A percentile compares a stretch with the other conserved stretches of the same genome.
Conservation (phyloP, 2,329 filamentous ascomycete species). For the Aspergillus amoenus region DNA sequence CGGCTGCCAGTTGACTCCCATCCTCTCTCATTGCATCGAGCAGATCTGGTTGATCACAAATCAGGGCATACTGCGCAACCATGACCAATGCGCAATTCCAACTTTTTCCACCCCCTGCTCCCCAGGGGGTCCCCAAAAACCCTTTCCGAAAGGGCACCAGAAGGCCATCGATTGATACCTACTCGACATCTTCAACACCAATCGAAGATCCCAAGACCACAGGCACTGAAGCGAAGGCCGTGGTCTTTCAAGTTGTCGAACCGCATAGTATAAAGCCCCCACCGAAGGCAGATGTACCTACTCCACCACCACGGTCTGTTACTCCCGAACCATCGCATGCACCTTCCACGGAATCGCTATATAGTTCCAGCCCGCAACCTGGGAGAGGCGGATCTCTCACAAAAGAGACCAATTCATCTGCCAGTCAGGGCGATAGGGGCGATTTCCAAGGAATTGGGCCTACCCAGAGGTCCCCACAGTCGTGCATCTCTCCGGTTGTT, state of each 20-base stretch:
- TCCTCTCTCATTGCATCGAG: not conserved
- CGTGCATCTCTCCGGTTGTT: slow-evolving; percentile 29
- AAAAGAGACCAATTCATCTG: not conserved
- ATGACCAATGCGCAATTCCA: slow-evolving; percentile 38
- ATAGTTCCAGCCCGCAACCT: slow-evolving; percentile 7
- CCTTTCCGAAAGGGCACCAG: slow-evolving; percentile 32
- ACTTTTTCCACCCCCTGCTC: slow-evolving; percentile 39
- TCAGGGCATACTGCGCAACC: not conserved
- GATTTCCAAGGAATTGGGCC: not conserved
- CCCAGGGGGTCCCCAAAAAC: slow-evolving; percentile 30
- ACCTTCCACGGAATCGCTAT: slow-evolving; percentile 18
- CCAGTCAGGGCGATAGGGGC: not conserved
- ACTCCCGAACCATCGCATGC: slow-evolving; percentile 13
- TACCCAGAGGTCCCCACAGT: not conserved
- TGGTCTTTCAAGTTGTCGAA: slow-evolving; percentile 40
- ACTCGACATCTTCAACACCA: slow-evolving; percentile 27
- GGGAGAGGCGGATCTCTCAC: not conserved
- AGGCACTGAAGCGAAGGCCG: slow-evolving; percentile 32
- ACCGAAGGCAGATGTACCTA: slow-evolving; percentile 20
- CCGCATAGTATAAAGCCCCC: slow-evolving; percentile 30
- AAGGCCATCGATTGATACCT: slow-evolving; percentile 22
- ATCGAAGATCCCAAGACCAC: slow-evolving; percentile 33
- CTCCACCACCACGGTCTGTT: slow-evolving; percentile 18
- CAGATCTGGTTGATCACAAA: slow-evolving; percentile 6
- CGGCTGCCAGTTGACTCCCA: not conserved